These are phyloP conservation scores for Cydonia oblonga DNA, from an alignment of 331 rosid genomes.

Conservation along the genomic window DNA sequence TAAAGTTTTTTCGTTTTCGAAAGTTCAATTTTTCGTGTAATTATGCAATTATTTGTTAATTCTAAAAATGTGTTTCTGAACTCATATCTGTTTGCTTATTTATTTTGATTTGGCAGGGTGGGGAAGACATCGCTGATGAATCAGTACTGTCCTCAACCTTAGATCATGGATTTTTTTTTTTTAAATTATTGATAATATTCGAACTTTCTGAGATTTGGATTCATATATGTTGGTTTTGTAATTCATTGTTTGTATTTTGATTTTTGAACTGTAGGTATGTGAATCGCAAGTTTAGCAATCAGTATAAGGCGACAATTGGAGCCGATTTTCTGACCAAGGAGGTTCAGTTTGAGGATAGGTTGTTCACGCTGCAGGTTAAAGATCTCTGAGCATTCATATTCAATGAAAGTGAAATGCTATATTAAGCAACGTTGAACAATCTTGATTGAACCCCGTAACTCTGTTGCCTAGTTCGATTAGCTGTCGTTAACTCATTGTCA, in stretches of 20 bases:
- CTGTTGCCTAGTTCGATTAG: not conserved
- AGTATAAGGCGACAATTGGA: conserved; percentile 96
- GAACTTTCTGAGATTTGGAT: conserved; percentile 1
- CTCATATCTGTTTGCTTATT: not conserved
- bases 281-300: conserved; percentile 96
- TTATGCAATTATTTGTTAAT: not conserved
- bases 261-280: conserved; percentile 56
- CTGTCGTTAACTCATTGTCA: not conserved
- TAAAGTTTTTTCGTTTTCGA: not conserved
- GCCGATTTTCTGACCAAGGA: conserved; percentile 99
- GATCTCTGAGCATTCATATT: not conserved
- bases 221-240: not conserved
- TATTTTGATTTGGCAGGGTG: conserved; percentile 57
- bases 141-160: conserved; percentile 44
- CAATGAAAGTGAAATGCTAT: not conserved
- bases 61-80: not conserved
- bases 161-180: conserved; percentile 12
- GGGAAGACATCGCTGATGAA: conserved; percentile 98
- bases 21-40: not conserved
- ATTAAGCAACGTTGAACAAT: not conserved
- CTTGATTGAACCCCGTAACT: not conserved
- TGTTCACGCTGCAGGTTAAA: conserved; percentile 93
- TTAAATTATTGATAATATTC: too few relatives aligned
- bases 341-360: conserved; percentile 95
- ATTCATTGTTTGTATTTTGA: conserved; percentile 6